phyloP scores from a whole-genome alignment of 805 yeast genomes.

The Debaryomyces castellii region DNA sequence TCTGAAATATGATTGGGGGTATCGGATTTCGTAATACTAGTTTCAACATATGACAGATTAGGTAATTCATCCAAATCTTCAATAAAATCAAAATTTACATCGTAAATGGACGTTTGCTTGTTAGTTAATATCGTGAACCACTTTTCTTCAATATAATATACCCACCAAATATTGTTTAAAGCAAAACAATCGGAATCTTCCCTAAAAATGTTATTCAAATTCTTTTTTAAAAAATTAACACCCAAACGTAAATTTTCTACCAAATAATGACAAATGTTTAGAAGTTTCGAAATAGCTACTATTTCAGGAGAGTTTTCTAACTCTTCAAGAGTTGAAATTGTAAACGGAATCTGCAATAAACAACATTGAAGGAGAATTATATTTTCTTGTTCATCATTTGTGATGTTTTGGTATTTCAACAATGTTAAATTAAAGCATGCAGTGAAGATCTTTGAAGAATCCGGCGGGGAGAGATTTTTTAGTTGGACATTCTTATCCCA shows the following conservation, averaged over 20 bases:
- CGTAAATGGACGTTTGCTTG: neutral
- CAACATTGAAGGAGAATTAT: slow-evolving; percentile 1
- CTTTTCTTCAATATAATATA: slow-evolving; percentile 3
- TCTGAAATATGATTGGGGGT: neutral
- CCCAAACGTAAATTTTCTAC: slow-evolving; percentile 1
- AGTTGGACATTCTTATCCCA: neutral
- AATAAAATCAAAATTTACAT: slow-evolving; percentile 1
- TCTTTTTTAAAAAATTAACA: neutral
- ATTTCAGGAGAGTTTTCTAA: neutral
- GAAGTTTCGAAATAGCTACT: neutral
- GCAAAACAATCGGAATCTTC: slow-evolving; percentile 2
- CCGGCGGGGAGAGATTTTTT: neutral
- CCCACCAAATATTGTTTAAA: slow-evolving; percentile 4
- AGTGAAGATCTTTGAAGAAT: neutral
- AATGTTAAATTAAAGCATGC: neutral
- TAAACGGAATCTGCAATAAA: slow-evolving; percentile 1
- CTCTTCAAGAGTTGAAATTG: neutral
- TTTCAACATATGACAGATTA: neutral
- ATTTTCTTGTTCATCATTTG: neutral
- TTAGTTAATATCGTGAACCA: slow-evolving; percentile 2
- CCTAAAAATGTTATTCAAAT: neutral
- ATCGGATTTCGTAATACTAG: neutral
- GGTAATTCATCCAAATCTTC: slow-evolving; percentile 1
- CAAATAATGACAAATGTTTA: neutral
- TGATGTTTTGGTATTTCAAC: neutral